A percentile compares a stretch with the other conserved stretches of the same genome.
phyloP scores from a whole-genome alignment of 2,329 filamentous ascomycete genomes.

The Pseudogymnoascus sp. region DNA sequence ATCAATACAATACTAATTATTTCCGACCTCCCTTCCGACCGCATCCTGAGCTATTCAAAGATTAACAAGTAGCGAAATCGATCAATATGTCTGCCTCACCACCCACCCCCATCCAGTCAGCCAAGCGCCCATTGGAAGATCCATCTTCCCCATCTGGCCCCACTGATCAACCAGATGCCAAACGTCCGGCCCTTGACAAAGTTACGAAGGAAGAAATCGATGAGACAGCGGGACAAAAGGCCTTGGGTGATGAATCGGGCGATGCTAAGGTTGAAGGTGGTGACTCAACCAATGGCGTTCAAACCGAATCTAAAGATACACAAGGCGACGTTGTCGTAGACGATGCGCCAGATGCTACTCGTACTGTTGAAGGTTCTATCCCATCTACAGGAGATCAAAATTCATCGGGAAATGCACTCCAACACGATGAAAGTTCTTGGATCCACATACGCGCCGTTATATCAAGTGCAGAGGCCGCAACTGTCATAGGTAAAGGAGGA shows the following conservation, averaged over 20 bases:
- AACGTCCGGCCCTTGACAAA: slow-evolving; percentile 94
- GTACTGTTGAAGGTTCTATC: slow-evolving; percentile 44
- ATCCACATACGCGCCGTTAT: slow-evolving; percentile 96
- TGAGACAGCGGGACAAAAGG: slow-evolving; percentile 35
- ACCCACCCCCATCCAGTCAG: slow-evolving; percentile 57
- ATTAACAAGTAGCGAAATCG: slow-evolving; percentile 32
- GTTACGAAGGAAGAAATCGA: slow-evolving; percentile 56
- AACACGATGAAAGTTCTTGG: slow-evolving; percentile 89
- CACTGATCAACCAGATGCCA: slow-evolving; percentile 91
- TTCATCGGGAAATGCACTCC: slow-evolving; percentile 37
- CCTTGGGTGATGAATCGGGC: slow-evolving; percentile 31
- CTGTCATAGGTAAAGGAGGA: slow-evolving; percentile 95
- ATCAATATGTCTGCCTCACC: slow-evolving; percentile 68
- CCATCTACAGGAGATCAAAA: slow-evolving; percentile 30
- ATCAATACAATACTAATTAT: slow-evolving; percentile 49
- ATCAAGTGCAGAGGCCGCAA: slow-evolving; percentile 93
- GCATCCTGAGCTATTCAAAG: slow-evolving; percentile 26
- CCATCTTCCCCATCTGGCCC: slow-evolving; percentile 88
- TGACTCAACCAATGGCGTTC: slow-evolving; percentile 41
- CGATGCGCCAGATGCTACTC: slow-evolving; percentile 47
- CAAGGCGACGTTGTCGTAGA: slow-evolving; percentile 65
- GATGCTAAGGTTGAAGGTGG: slow-evolving; percentile 31
- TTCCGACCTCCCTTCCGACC: slow-evolving; percentile 39
- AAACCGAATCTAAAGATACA: slow-evolving; percentile 46
- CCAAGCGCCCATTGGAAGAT: slow-evolving; percentile 94